Conservation (phyloP, 495 filamentous ascomycete genomes). For the Amniculicola lignicola region DNA sequence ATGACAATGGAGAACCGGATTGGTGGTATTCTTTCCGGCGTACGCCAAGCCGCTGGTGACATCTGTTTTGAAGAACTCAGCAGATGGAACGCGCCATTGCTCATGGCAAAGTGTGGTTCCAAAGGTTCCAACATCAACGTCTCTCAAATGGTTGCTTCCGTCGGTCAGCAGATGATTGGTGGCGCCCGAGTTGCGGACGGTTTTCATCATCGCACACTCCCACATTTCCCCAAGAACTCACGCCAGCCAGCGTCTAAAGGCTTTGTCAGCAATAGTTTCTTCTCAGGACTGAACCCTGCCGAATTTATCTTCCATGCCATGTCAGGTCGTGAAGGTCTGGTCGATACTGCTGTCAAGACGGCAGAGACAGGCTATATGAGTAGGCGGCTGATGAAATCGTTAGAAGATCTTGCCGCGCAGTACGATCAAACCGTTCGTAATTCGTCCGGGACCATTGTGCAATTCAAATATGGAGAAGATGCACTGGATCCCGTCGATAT, state of each 20-base stretch:
- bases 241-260: slow-evolving; percentile 90
- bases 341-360: slow-evolving; percentile 99
- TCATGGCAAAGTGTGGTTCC: slow-evolving; percentile 96
- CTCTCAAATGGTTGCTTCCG: slow-evolving; percentile 96
- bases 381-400: slow-evolving; percentile 92
- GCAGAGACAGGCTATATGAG: slow-evolving; percentile 99
- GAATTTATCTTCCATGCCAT: slow-evolving; percentile 99
- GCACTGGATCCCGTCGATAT: slow-evolving; percentile 94
- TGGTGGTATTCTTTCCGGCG: slow-evolving; percentile 84
- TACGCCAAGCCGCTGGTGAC: slow-evolving; percentile 85
- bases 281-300: slow-evolving; percentile 79
- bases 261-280: slow-evolving; percentile 97
- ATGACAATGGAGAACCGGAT: slow-evolving; percentile 87
- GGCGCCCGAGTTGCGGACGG: slow-evolving; percentile 91
- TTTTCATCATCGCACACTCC: slow-evolving; percentile 90
- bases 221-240: slow-evolving; percentile 91
- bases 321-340: slow-evolving; percentile 94
- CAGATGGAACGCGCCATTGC: slow-evolving; percentile 85
- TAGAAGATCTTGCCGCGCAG: slow-evolving; percentile 86
- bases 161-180: slow-evolving; percentile 96
- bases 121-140: slow-evolving; percentile 98
- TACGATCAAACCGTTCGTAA: slow-evolving; percentile 96
- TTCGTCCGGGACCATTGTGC: slow-evolving; percentile 77
- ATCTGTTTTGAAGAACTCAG: slow-evolving; percentile 87
- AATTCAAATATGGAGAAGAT: slow-evolving; percentile 96